phyloP scores from a whole-genome alignment of 1,284 basidiomycete species.

The Stereum hirsutum region DNA sequence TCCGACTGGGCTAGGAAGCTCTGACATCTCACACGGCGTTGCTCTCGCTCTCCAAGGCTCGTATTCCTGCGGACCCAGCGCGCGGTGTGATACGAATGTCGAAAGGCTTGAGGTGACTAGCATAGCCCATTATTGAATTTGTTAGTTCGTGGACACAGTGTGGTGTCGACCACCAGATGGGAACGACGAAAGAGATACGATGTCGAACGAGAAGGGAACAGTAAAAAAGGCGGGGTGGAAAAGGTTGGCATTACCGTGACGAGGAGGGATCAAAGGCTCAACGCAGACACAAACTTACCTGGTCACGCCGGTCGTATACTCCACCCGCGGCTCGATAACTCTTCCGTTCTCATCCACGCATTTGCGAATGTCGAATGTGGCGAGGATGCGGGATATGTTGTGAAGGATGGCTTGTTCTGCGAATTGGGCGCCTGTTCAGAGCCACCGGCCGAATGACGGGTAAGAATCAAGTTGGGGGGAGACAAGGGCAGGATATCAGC shows the following conservation, averaged over 20 bases:
- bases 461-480: background rate
- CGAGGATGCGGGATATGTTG: slow-evolving; percentile 8
- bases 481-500: too few relatives aligned
- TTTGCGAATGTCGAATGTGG: slow-evolving; percentile 8
- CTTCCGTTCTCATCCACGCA: slow-evolving; percentile 8
- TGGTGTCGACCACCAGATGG: too few relatives aligned
- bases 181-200: background rate
- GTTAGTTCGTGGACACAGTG: too few relatives aligned
- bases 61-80: too few relatives aligned
- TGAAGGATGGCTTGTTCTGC: slow-evolving; percentile 10
- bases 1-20: too few relatives aligned
- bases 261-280: too few relatives aligned
- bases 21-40: too few relatives aligned
- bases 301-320: background rate
- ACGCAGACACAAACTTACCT: background rate
- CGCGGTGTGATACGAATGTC: too few relatives aligned
- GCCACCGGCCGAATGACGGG: background rate
- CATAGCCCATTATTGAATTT: too few relatives aligned
- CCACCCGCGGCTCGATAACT: slow-evolving; percentile 9
- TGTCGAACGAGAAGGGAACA: background rate
- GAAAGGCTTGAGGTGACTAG: too few relatives aligned
- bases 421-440: slow-evolving; percentile 11
- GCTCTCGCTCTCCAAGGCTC: too few relatives aligned
- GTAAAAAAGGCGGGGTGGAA: background rate
- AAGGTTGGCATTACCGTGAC: background rate